Percentiles rank a stretch among this genome's conserved stretches.
These are phyloP conservation scores for Panicum hallii DNA, from an alignment of 202 grass and related monocot genomes.

Conservation along the genomic window DNA sequence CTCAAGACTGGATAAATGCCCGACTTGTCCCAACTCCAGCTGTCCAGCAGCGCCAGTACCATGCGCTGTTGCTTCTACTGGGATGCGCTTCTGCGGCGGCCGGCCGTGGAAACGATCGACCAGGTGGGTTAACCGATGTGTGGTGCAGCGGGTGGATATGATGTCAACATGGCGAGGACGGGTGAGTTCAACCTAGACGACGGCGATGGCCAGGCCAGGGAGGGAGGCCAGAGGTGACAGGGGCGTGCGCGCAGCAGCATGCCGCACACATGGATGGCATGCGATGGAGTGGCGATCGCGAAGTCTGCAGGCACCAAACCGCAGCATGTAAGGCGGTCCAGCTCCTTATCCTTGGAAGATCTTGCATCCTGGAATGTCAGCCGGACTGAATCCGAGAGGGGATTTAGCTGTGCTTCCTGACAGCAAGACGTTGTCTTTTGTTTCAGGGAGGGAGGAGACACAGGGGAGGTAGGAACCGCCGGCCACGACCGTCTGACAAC, in stretches of 20 bases:
- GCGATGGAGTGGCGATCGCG: constrained; percentile 1
- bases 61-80: neutral
- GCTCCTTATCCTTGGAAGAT: neutral
- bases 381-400: neutral
- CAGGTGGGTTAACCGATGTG: neutral
- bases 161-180: neutral
- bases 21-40: neutral
- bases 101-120: neutral
- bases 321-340: neutral
- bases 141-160: neutral
- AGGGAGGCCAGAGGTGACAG: neutral
- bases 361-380: neutral
- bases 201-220: neutral
- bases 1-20: neutral
- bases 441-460: neutral
- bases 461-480: too few species aligned
- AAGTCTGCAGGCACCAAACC: constrained; percentile 19
- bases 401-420: neutral
- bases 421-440: neutral
- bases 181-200: neutral
- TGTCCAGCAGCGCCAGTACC: too few species aligned
- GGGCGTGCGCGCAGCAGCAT: neutral
- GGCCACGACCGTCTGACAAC: neutral
- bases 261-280: constrained; percentile 16
- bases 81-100: neutral